phyloP scores from a whole-genome alignment of 345 rosid genomes.

The Eucalyptus polyanthemos region DNA sequence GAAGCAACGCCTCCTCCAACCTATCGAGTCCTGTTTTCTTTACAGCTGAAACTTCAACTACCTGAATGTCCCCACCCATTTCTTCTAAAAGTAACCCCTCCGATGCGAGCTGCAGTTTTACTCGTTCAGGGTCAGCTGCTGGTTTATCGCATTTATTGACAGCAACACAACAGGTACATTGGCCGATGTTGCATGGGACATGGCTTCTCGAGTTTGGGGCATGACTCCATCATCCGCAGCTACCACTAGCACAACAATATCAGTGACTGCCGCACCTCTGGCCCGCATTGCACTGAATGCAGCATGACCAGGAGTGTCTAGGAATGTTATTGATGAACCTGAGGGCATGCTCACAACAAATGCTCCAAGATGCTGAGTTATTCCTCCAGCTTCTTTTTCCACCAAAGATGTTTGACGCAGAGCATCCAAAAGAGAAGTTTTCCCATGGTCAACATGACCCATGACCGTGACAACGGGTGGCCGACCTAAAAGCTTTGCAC shows the following conservation, averaged over 20 bases:
- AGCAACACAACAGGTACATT: constrained; percentile 90
- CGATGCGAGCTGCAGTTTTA: constrained; percentile 75
- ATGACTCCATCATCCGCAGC: constrained; percentile 99
- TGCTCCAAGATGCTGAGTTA: constrained; percentile 96
- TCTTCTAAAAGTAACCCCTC: constrained; percentile 89
- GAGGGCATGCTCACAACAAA: constrained; percentile 82
- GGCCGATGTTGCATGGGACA: constrained; percentile 84
- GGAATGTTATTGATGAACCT: constrained; percentile 87
- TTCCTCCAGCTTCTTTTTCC: constrained; percentile 93
- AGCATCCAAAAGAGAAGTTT: constrained; percentile 90
- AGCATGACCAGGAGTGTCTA: constrained; percentile 95
- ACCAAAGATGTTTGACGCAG: constrained; percentile 82
- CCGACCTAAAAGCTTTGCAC: constrained; percentile 48
- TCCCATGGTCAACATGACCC: constrained; percentile 99
- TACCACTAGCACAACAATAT: constrained; percentile 85
- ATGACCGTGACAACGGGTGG: constrained; percentile 90
- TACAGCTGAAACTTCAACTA: constrained; percentile 78
- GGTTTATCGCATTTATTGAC: constrained; percentile 91
- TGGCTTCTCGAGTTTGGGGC: constrained; percentile 96
- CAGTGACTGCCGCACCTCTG: constrained; percentile 96
- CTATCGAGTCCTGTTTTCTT: constrained; percentile 64
- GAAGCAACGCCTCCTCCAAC: constrained; percentile 83
- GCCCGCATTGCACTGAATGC: constrained; percentile 98
- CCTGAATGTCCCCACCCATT: constrained; percentile 89
- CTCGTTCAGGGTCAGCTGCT: constrained; percentile 71